Percentiles rank a stretch among this genome's conserved stretches.
These are phyloP conservation scores for Paecilomyces sp. DNA, from an alignment of 2,329 filamentous ascomycete species.

Conservation along the genomic window DNA sequence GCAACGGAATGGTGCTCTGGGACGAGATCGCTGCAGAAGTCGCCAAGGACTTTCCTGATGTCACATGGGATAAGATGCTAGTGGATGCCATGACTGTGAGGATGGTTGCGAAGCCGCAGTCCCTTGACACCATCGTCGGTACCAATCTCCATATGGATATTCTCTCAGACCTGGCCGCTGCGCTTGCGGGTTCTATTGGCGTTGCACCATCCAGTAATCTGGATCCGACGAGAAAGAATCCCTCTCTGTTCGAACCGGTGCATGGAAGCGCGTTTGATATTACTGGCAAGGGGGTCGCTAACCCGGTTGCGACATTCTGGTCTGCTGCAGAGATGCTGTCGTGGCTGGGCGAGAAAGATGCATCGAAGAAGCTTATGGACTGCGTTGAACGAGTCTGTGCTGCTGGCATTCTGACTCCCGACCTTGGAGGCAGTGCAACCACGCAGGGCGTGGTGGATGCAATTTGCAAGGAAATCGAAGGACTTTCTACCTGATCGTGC, in stretches of 20 bases:
- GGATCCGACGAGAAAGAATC: slow-evolving; percentile 49
- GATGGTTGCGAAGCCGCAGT: slow-evolving; percentile 56
- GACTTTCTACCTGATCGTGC: neutral
- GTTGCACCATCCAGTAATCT: slow-evolving; percentile 59
- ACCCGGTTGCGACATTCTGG: slow-evolving; percentile 57
- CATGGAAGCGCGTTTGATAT: slow-evolving; percentile 54
- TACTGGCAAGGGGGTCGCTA: slow-evolving; percentile 50
- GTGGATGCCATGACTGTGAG: slow-evolving; percentile 61
- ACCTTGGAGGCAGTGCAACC: slow-evolving; percentile 47
- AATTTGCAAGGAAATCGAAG: slow-evolving; percentile 15
- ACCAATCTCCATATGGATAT: slow-evolving; percentile 57
- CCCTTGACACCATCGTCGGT: slow-evolving; percentile 57
- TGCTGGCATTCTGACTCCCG: slow-evolving; percentile 43
- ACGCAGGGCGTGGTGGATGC: slow-evolving; percentile 51
- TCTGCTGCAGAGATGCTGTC: slow-evolving; percentile 56
- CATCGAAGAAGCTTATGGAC: slow-evolving; percentile 47
- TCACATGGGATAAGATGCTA: slow-evolving; percentile 58
- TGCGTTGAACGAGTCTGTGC: slow-evolving; percentile 50
- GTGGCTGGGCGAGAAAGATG: slow-evolving; percentile 49
- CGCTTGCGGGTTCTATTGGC: slow-evolving; percentile 57
- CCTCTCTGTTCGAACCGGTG: slow-evolving; percentile 51
- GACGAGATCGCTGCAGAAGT: slow-evolving; percentile 54
- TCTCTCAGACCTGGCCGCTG: slow-evolving; percentile 57
- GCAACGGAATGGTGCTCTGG: slow-evolving; percentile 63
- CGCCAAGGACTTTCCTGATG: slow-evolving; percentile 52